phyloP scores from a whole-genome alignment of 192 early-diverging fungal genomes.

The Rhizophagus clarus region DNA sequence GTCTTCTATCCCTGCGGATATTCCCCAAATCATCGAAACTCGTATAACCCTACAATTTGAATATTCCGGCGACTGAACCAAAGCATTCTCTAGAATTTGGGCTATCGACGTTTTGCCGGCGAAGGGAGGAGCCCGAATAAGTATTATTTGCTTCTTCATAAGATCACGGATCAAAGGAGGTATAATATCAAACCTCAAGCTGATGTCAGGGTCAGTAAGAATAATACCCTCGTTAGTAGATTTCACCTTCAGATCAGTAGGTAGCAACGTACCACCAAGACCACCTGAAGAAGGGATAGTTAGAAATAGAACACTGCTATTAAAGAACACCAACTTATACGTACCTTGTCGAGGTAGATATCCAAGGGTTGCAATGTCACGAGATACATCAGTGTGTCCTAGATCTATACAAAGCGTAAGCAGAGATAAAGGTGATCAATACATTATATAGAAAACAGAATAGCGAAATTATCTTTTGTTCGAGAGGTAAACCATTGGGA shows the following conservation, averaged over 20 bases:
- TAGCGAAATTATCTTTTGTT: background rate
- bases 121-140: constrained; percentile 14
- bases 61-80: constrained; percentile 8
- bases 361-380: background rate
- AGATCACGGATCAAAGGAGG: background rate
- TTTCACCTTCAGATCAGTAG: background rate
- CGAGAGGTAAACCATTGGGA: background rate
- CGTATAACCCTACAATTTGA: constrained; percentile 17
- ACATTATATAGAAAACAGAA: background rate
- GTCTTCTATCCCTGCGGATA: background rate
- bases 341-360: constrained; percentile 3
- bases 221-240: background rate
- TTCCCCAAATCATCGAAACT: constrained; percentile 30
- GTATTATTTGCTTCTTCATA: background rate
- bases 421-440: background rate
- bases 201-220: constrained; percentile 13
- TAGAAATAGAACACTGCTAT: background rate
- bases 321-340: background rate
- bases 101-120: constrained; percentile 19
- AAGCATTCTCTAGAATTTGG: background rate
- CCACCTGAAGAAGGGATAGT: background rate
- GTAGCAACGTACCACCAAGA: constrained; percentile 18
- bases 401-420: constrained; percentile 1
- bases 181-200: background rate
- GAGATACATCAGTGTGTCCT: background rate